phyloP scores from a whole-genome alignment of 148 eudicot species.

The Mesembryanthemum crystallinum region DNA sequence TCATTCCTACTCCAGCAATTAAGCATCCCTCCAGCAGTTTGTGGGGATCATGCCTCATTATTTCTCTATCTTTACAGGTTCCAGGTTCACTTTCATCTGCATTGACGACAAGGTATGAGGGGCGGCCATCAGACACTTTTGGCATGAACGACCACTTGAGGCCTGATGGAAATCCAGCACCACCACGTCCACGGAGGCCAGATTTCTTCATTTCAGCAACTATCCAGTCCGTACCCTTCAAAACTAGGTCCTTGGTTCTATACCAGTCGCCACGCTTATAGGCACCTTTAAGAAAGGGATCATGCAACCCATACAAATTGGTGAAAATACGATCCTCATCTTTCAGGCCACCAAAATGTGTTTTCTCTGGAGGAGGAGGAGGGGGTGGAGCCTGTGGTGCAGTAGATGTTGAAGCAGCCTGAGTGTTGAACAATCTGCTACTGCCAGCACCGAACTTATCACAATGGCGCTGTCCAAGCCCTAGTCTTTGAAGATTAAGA shows the following conservation, averaged over 20 bases:
- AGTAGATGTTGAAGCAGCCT: slow-evolving; percentile 67
- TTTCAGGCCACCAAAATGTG: slow-evolving; percentile 91
- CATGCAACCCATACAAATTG: slow-evolving; percentile 77
- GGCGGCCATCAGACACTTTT: slow-evolving; percentile 83
- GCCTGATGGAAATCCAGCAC: slow-evolving; percentile 97
- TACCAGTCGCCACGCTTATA: slow-evolving; percentile 96
- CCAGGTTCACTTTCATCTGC: slow-evolving; percentile 99
- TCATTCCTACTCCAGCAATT: slow-evolving; percentile 91
- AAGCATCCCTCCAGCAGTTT: slow-evolving; percentile 85
- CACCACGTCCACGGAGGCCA: slow-evolving; percentile 97
- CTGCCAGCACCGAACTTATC: slow-evolving; percentile 38
- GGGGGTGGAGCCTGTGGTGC: slow-evolving; percentile 87
- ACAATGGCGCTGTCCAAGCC: slow-evolving; percentile 36
- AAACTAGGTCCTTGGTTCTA: slow-evolving; percentile 88
- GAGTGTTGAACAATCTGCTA: slow-evolving; percentile 70
- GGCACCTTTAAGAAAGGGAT: slow-evolving; percentile 95
- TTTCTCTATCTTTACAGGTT: slow-evolving; percentile 93
- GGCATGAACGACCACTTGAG: slow-evolving; percentile 99
- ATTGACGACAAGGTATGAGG: slow-evolving; percentile 91
- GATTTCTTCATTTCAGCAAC: slow-evolving; percentile 92
- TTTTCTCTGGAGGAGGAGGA: slow-evolving; percentile 96
- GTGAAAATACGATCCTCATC: slow-evolving; percentile 98
- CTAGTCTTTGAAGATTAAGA: slow-evolving; percentile 52
- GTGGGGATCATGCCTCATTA: slow-evolving; percentile 95
- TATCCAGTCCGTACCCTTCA: slow-evolving; percentile 92